A percentile compares a stretch with the other conserved stretches of the same genome.
Evolutionary conservation across 306 rosid species (phyloP).

Genomic region (Dryas octopetala): DNA sequence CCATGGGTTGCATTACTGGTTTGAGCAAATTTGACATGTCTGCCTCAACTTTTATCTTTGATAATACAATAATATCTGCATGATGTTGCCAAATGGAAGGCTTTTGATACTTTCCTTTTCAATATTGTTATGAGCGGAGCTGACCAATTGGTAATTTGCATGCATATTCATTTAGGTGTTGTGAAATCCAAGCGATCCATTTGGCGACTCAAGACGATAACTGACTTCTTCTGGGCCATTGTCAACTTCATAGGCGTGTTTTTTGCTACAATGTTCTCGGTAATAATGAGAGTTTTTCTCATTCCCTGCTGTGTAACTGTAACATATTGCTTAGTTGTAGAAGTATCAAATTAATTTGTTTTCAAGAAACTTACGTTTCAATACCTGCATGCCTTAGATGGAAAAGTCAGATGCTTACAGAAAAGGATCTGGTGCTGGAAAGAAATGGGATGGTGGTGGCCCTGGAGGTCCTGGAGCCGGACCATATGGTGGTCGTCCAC

Average conservation of each 20-base stretch:
- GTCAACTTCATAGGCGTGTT: slow-evolving; percentile 70
- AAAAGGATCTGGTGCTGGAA: slow-evolving; percentile 67
- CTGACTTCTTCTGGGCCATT: slow-evolving; percentile 85
- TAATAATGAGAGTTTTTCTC: slow-evolving; percentile 20
- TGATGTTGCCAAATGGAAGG: background rate
- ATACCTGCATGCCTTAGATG: slow-evolving; percentile 45
- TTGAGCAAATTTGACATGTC: background rate
- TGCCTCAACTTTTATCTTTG: background rate
- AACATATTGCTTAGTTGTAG: background rate
- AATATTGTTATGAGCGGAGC: background rate
- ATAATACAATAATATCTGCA: background rate
- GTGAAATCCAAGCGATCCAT: slow-evolving; percentile 77
- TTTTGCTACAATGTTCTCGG: slow-evolving; percentile 93
- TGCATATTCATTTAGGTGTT: slow-evolving; percentile 44
- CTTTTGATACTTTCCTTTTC: background rate
- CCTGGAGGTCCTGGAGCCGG: slow-evolving; percentile 90
- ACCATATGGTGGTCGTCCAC: slow-evolving; percentile 81
- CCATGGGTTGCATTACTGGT: background rate
- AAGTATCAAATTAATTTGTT: background rate
- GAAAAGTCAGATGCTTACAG: slow-evolving; percentile 89
- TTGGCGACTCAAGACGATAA: slow-evolving; percentile 78
- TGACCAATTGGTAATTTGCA: background rate
- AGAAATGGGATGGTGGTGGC: slow-evolving; percentile 89
- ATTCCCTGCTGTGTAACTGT: slow-evolving; percentile 1
- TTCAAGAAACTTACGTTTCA: slow-evolving; percentile 15